These are phyloP conservation scores for Trametes villosa DNA, from an alignment of 768 basidiomycete genomes.

Conservation along the genomic window DNA sequence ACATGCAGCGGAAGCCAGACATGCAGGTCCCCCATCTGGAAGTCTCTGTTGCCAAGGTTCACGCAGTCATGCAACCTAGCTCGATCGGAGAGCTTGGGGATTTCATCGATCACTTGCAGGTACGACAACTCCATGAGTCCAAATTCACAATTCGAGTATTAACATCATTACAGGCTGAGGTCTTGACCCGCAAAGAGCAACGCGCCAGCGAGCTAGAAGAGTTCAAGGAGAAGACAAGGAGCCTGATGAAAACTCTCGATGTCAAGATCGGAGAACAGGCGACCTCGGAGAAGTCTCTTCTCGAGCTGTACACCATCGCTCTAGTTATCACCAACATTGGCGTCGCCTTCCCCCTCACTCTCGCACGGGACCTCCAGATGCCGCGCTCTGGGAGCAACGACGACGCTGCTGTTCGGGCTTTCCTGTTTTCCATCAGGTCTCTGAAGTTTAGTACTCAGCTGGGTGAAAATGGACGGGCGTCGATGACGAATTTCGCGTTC, in stretches of 20 bases:
- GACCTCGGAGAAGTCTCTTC: constrained; percentile 48
- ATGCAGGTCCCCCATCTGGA: constrained; percentile 43
- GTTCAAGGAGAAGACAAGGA: constrained; percentile 82
- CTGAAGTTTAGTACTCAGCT: constrained; percentile 73
- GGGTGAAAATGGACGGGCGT: constrained; percentile 79
- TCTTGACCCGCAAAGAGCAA: constrained; percentile 72
- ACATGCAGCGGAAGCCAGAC: constrained; percentile 22
- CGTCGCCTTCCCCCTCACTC: constrained; percentile 85
- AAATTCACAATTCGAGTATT: constrained; percentile 25
- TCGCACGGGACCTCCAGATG: constrained; percentile 60
- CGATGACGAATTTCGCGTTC: constrained; percentile 74
- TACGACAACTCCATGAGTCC: constrained; percentile 32
- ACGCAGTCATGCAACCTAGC: constrained; percentile 93
- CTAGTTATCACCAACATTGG: constrained; percentile 72
- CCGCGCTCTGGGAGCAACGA: constrained; percentile 44
- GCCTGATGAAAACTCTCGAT: constrained; percentile 76
- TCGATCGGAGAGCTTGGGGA: constrained; percentile 91
- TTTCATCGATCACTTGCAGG: constrained; percentile 85
- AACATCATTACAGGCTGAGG: constrained; percentile 58
- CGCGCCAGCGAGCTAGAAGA: constrained; percentile 77
- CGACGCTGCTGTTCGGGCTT: constrained; percentile 67
- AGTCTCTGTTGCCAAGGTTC: constrained; percentile 71
- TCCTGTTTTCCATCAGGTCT: constrained; percentile 82
- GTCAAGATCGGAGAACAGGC: constrained; percentile 51
- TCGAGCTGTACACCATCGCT: constrained; percentile 57